Evolutionary conservation across 176 grass and related monocot species (phyloP).

Genomic region (Canna indica): DNA sequence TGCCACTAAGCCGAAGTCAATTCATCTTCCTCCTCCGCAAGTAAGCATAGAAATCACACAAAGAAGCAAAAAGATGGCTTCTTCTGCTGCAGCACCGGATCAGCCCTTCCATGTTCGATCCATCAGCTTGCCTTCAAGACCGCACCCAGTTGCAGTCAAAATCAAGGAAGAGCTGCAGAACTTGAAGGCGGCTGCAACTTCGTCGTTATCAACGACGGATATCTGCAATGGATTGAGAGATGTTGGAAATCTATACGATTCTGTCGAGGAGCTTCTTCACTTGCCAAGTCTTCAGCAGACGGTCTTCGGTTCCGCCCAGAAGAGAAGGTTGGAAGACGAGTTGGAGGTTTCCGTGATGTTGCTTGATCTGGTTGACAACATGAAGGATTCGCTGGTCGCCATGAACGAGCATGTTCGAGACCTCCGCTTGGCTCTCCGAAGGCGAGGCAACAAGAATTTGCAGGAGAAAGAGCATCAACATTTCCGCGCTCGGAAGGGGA

Average conservation of each 20-base stretch:
- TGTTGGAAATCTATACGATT: background rate
- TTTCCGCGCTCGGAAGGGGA: background rate
- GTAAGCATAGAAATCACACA: background rate
- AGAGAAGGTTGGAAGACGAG: constrained; percentile 14
- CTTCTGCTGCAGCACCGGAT: background rate
- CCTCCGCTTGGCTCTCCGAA: constrained; percentile 5
- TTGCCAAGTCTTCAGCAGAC: constrained; percentile 4
- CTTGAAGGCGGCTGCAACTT: background rate
- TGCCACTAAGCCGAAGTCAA: background rate
- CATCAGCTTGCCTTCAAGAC: constrained; percentile 14
- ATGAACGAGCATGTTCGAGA: background rate
- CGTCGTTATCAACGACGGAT: background rate
- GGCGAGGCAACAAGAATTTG: background rate
- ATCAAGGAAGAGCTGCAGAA: constrained; percentile 6
- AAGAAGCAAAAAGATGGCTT: background rate
- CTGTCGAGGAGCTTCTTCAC: constrained; percentile 9
- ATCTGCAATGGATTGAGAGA: constrained; percentile 5
- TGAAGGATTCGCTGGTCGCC: background rate
- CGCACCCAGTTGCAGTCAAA: background rate
- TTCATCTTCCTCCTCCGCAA: background rate
- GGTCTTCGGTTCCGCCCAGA: background rate
- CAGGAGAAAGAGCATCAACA: background rate
- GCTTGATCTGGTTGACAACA: constrained; percentile 8
- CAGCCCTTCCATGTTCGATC: constrained; percentile 16
- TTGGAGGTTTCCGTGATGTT: constrained; percentile 7